A percentile compares a stretch with the other conserved stretches of the same genome.
Evolutionary conservation across 2,329 filamentous ascomycete species (phyloP).

Genomic region (Verticillium tricorpus): DNA sequence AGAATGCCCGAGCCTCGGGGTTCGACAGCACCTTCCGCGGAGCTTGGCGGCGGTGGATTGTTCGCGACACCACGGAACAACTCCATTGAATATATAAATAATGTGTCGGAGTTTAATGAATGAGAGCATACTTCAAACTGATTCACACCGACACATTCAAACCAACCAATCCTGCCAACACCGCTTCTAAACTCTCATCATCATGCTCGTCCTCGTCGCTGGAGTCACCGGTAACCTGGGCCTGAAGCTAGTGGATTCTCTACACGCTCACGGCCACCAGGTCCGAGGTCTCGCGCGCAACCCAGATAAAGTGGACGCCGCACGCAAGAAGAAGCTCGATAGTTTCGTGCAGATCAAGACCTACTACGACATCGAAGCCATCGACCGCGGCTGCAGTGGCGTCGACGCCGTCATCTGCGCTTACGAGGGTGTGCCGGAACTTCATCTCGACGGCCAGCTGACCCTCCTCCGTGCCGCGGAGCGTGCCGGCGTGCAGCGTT

Average conservation of each 20-base stretch:
- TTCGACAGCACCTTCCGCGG: too few relatives aligned
- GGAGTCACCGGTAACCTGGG: neutral
- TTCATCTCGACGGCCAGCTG: constrained; percentile 25
- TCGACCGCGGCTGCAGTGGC: constrained; percentile 4
- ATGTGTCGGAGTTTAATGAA: too few relatives aligned
- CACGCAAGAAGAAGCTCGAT: neutral
- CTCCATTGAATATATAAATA: too few relatives aligned
- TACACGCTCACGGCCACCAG: neutral
- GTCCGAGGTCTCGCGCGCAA: neutral
- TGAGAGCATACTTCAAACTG: too few relatives aligned
- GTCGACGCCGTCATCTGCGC: constrained; percentile 12
- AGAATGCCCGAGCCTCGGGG: too few relatives aligned
- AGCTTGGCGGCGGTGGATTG: too few relatives aligned
- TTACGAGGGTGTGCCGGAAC: constrained; percentile 16
- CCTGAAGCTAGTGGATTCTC: neutral
- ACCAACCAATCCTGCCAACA: too few relatives aligned
- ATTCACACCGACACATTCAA: too few relatives aligned
- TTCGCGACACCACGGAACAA: too few relatives aligned
- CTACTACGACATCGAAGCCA: constrained; percentile 2
- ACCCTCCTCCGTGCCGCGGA: constrained; percentile 29
- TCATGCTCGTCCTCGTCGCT: neutral
- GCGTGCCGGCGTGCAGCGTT: constrained; percentile 23
- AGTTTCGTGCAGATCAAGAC: neutral
- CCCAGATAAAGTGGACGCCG: neutral
- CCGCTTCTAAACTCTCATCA: neutral